phyloP scores from a whole-genome alignment of 306 rosid genomes.

The Cucumis melo region DNA sequence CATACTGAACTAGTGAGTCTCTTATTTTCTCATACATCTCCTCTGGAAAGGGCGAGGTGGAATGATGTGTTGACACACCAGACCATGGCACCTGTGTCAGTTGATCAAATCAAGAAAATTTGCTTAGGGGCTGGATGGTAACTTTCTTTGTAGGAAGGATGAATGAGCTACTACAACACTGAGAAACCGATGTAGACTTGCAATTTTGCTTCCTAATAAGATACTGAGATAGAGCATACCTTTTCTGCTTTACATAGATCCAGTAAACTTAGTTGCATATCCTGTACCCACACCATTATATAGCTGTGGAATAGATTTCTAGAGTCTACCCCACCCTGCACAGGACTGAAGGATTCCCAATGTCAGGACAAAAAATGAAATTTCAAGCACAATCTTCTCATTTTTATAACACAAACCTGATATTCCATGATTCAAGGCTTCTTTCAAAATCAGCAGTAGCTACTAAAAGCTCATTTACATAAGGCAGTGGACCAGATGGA shows the following conservation, averaged over 20 bases:
- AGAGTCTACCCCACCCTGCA: conserved; percentile 74
- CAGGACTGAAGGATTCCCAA: conserved; percentile 29
- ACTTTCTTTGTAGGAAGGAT: background rate
- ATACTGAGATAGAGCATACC: conserved; percentile 25
- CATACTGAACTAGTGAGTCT: conserved; percentile 56
- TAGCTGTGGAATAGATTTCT: conserved; percentile 76
- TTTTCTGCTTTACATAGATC: conserved; percentile 91
- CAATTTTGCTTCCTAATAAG: background rate
- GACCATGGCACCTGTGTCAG: conserved; percentile 88
- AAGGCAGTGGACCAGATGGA: conserved; percentile 73
- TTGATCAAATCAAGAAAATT: conserved; percentile 7
- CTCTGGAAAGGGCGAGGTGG: conserved; percentile 89
- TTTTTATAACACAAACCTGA: conserved; percentile 40
- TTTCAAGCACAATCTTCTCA: background rate
- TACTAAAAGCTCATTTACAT: conserved; percentile 70
- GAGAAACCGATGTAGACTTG: background rate
- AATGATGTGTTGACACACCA: conserved; percentile 78
- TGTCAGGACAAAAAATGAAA: conserved; percentile 17
- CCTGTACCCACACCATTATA: conserved; percentile 90
- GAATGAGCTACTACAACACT: background rate
- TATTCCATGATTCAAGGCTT: conserved; percentile 72
- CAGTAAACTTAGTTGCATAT: conserved; percentile 71
- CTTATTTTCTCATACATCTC: conserved; percentile 82
- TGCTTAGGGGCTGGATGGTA: background rate
- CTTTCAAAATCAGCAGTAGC: conserved; percentile 89